Evolutionary conservation across 2,329 filamentous ascomycete genomes (phyloP).

Genomic region (Neopestalotiopsis clavispora): DNA sequence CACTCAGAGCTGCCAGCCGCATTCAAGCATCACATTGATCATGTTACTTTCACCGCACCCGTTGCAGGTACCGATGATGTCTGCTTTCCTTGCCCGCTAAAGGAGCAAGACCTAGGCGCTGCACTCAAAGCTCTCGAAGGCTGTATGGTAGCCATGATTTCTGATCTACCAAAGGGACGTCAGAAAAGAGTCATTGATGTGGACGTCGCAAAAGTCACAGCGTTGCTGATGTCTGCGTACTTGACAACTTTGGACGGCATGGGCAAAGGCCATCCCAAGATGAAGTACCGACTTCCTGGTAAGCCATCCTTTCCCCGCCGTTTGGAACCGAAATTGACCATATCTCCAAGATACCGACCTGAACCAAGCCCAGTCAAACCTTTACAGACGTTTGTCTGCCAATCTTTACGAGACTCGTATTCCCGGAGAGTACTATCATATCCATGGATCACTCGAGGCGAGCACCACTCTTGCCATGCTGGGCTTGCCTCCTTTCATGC

Average conservation of each 20-base stretch:
- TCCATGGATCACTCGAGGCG: conserved; percentile 76
- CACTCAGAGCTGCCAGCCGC: conserved; percentile 37
- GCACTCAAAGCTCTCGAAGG: conserved; percentile 66
- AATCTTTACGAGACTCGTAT: conserved; percentile 73
- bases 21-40: conserved; percentile 31
- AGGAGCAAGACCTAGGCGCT: conserved; percentile 44
- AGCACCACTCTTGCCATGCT: conserved; percentile 73
- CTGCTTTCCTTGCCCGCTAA: conserved; percentile 46
- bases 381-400: conserved; percentile 74
- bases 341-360: conserved; percentile 71
- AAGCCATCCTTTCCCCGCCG: conserved; percentile 35
- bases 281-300: conserved; percentile 46
- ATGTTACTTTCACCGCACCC: conserved; percentile 36
- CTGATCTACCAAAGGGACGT: conserved; percentile 55
- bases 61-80: conserved; percentile 35
- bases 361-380: conserved; percentile 70
- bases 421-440: conserved; percentile 73
- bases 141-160: conserved; percentile 63
- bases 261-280: conserved; percentile 50
- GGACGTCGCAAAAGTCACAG: conserved; percentile 57
- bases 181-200: conserved; percentile 49
- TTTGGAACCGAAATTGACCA: conserved; percentile 14
- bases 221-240: conserved; percentile 63
- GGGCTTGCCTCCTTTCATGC: conserved; percentile 64
- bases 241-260: conserved; percentile 59